Conservation (phyloP, 768 basidiomycete species). For the Tylopilus subfusipes region DNA sequence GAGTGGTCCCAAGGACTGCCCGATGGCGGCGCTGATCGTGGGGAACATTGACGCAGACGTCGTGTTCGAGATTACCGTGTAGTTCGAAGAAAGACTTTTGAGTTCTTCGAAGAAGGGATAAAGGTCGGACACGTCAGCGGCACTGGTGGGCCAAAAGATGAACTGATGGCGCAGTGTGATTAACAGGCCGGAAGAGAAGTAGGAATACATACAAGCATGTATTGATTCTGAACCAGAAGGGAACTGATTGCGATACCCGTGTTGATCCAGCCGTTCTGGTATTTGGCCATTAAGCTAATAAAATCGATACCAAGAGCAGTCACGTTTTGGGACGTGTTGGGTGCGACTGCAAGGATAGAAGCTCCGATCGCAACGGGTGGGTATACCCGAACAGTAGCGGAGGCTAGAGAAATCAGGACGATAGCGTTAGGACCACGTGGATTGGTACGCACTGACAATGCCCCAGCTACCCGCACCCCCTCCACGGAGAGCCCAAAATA, state of each 20-base stretch:
- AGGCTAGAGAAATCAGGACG: slow-evolving; percentile 7
- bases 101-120: slow-evolving; percentile 19
- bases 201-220: slow-evolving; percentile 12
- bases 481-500: slow-evolving; percentile 55
- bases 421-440: neutral
- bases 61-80: slow-evolving; percentile 13
- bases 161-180: neutral
- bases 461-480: slow-evolving; percentile 51
- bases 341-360: slow-evolving; percentile 9
- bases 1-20: slow-evolving; percentile 4
- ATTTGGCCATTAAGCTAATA: slow-evolving; percentile 13
- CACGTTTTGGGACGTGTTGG: slow-evolving; percentile 9
- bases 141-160: slow-evolving; percentile 13
- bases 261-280: slow-evolving; percentile 13
- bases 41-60: slow-evolving; percentile 15
- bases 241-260: slow-evolving; percentile 9
- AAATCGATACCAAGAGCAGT: slow-evolving; percentile 18
- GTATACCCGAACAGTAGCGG: slow-evolving; percentile 14
- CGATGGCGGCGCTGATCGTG: slow-evolving; percentile 5
- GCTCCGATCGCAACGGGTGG: slow-evolving; percentile 11
- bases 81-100: slow-evolving; percentile 4
- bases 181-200: neutral
- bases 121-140: slow-evolving; percentile 5
- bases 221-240: slow-evolving; percentile 1
- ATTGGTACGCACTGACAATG: slow-evolving; percentile 32